These are phyloP conservation scores for Trametes villosa DNA, from an alignment of 768 basidiomycete species.

Conservation along the genomic window DNA sequence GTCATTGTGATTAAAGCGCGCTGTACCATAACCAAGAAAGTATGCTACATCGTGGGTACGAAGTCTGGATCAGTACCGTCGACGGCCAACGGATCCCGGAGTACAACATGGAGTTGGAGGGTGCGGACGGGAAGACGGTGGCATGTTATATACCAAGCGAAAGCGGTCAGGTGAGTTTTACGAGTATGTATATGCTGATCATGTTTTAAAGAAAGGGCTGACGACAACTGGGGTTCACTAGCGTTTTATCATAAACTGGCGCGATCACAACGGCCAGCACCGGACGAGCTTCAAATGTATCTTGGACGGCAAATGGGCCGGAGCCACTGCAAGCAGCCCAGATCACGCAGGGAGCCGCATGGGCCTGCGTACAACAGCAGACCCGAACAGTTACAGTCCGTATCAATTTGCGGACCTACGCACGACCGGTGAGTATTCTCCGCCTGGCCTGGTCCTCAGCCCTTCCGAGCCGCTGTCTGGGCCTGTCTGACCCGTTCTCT, in stretches of 20 bases:
- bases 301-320: neutral
- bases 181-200: no score
- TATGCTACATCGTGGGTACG: conserved; percentile 11
- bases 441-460: neutral
- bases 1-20: no score
- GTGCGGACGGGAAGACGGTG: conserved; percentile 3
- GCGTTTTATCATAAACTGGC: conserved; percentile 2
- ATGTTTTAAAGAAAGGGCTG: no score
- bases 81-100: conserved; percentile 6
- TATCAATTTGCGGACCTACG: conserved; percentile 15
- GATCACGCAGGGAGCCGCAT: neutral
- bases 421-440: conserved; percentile 11
- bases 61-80: conserved; percentile 11
- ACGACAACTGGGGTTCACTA: neutral
- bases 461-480: no score
- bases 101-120: conserved; percentile 8
- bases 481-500: no score
- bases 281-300: neutral
- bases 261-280: conserved; percentile 1
- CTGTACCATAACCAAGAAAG: no score
- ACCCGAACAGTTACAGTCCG: neutral
- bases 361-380: neutral
- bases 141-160: conserved; percentile 22
- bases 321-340: neutral
- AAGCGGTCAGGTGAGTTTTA: conserved; percentile 12